These are phyloP conservation scores for Kappamyces sp. DNA, from an alignment of 192 early-diverging fungal genomes.

Conservation along the genomic window DNA sequence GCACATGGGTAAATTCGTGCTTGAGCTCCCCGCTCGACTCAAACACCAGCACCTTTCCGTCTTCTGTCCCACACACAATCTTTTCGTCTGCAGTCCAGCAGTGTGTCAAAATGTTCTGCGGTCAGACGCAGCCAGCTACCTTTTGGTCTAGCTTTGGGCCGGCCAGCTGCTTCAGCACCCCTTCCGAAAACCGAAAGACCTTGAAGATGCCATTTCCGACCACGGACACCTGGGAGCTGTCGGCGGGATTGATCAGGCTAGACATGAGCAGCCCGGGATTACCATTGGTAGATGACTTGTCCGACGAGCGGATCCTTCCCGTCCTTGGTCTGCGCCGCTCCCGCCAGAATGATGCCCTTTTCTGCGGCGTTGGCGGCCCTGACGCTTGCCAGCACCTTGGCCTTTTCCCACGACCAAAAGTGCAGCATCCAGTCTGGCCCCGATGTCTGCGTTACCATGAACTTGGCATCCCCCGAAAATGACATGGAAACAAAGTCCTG, in stretches of 20 bases:
- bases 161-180: conserved; percentile 34
- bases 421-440: conserved; percentile 54
- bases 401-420: conserved; percentile 59
- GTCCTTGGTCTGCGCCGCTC: neutral
- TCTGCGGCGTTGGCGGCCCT: conserved; percentile 21
- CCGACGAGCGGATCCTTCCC: conserved; percentile 11
- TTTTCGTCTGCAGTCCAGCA: conserved; percentile 45
- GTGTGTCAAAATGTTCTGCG: conserved; percentile 44
- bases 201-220: conserved; percentile 52
- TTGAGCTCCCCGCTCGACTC: conserved; percentile 51
- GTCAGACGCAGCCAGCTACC: conserved; percentile 22
- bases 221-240: conserved; percentile 44
- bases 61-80: conserved; percentile 43
- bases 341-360: conserved; percentile 1
- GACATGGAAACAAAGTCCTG: conserved; percentile 51
- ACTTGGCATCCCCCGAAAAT: conserved; percentile 54
- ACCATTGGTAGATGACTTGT: conserved; percentile 34
- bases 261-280: conserved; percentile 6
- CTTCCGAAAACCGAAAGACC: conserved; percentile 46
- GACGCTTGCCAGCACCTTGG: conserved; percentile 44
- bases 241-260: conserved; percentile 42
- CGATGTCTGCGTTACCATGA: conserved; percentile 46
- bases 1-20: conserved; percentile 25
- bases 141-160: conserved; percentile 40
- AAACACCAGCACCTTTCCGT: conserved; percentile 44